Percentiles rank a stretch among this genome's conserved stretches.
Evolutionary conservation across 2,329 filamentous ascomycete genomes (phyloP).

Genomic region (Teratosphaeria gauchensis): DNA sequence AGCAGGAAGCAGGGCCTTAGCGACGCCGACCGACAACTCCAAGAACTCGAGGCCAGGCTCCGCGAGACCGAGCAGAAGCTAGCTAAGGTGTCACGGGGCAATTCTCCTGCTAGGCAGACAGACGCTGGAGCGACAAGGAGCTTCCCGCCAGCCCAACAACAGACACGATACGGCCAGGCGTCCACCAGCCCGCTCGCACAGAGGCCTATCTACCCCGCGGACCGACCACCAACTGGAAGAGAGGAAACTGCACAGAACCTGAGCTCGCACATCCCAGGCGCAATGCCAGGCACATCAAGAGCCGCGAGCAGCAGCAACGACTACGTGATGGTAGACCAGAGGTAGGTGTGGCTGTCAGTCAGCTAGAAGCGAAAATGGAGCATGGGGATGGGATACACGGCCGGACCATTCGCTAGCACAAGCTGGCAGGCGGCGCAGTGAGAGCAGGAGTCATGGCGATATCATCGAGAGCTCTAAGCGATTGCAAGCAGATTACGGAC

Average conservation of each 20-base stretch:
- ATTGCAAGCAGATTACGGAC: background rate
- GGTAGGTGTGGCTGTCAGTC: background rate
- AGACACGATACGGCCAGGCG: constrained; percentile 8
- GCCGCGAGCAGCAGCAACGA: constrained; percentile 16
- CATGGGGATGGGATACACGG: background rate
- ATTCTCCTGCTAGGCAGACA: constrained; percentile 16
- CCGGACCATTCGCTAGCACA: background rate
- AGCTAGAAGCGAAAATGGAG: background rate
- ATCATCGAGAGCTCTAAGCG: background rate
- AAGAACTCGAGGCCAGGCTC: constrained; percentile 74
- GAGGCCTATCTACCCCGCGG: constrained; percentile 14
- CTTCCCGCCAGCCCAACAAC: constrained; percentile 3
- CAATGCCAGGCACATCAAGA: constrained; percentile 12
- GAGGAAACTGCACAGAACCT: constrained; percentile 13
- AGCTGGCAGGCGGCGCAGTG: background rate
- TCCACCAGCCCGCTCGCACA: constrained; percentile 16
- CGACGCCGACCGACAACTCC: constrained; percentile 67
- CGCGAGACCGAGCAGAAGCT: constrained; percentile 77
- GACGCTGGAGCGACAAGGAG: constrained; percentile 8
- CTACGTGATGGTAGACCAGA: constrained; percentile 24
- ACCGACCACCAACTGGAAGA: constrained; percentile 13
- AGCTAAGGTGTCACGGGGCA: constrained; percentile 22
- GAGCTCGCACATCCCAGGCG: constrained; percentile 16
- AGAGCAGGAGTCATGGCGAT: background rate
- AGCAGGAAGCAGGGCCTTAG: constrained; percentile 69